Percentiles rank a stretch among this genome's conserved stretches.
Evolutionary conservation across 2,329 filamentous ascomycete species (phyloP).

Genomic region (Grosmannia serpens): DNA sequence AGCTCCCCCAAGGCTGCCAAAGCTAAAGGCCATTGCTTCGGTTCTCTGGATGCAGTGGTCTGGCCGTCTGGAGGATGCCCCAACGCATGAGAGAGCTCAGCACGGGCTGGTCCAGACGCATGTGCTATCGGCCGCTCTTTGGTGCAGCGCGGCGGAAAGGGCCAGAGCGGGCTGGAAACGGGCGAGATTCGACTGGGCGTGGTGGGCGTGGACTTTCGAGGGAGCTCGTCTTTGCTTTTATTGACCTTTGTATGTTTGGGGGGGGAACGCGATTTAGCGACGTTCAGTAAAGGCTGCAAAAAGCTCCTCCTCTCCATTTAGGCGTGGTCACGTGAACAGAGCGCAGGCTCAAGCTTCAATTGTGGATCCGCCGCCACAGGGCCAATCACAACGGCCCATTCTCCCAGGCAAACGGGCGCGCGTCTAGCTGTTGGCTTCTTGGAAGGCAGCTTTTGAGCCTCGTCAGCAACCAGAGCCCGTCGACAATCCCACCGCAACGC

Average conservation of each 20-base stretch:
- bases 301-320: background rate
- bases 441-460: slow-evolving; percentile 41
- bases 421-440: slow-evolving; percentile 2
- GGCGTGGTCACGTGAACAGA: background rate
- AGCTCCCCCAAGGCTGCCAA: slow-evolving; percentile 35
- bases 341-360: background rate
- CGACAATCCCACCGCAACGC: background rate
- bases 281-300: background rate
- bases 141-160: background rate
- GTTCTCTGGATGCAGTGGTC: background rate
- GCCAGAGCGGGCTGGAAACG: background rate
- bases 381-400: slow-evolving; percentile 3
- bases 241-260: background rate
- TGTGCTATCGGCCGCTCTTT: background rate
- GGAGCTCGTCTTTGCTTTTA: background rate
- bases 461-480: slow-evolving; percentile 31
- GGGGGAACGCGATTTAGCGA: slow-evolving; percentile 7
- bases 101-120: background rate
- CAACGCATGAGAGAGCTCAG: background rate
- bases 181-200: background rate
- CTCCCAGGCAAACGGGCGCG: slow-evolving; percentile 5
- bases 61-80: background rate
- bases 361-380: background rate
- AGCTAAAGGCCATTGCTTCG: slow-evolving; percentile 51
- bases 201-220: background rate